Evolutionary conservation across 2,329 filamentous ascomycete genomes (phyloP).

Genomic region (Furcasterigmium sp.): DNA sequence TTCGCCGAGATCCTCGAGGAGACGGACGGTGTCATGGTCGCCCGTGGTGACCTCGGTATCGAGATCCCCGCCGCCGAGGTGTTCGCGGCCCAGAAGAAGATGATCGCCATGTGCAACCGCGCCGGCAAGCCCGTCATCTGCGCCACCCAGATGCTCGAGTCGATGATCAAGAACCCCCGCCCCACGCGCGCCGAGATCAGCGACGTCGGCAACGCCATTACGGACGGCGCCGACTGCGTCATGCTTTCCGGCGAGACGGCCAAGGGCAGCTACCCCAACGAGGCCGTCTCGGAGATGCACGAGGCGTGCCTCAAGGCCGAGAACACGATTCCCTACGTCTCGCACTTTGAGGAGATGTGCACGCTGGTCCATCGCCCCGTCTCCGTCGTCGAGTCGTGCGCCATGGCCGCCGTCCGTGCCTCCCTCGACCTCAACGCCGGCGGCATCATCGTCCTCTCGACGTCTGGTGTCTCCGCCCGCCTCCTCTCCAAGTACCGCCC

Average conservation of each 20-base stretch:
- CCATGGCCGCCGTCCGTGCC: slow-evolving; percentile 93
- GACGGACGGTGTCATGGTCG: slow-evolving; percentile 99
- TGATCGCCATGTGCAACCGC: slow-evolving; percentile 99
- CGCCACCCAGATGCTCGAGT: slow-evolving; percentile 99
- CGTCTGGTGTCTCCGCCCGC: slow-evolving; percentile 89
- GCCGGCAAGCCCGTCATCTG: slow-evolving; percentile 98
- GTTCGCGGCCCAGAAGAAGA: slow-evolving; percentile 99
- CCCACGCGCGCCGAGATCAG: slow-evolving; percentile 97
- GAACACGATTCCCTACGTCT: slow-evolving; percentile 95
- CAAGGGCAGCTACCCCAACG: slow-evolving; percentile 90
- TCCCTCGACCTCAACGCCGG: slow-evolving; percentile 95
- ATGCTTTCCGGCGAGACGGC: slow-evolving; percentile 99
- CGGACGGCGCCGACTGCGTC: slow-evolving; percentile 97
- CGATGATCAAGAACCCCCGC: slow-evolving; percentile 99
- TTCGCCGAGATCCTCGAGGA: slow-evolving; percentile 93
- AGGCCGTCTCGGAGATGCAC: slow-evolving; percentile 97
- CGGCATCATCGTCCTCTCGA: slow-evolving; percentile 93
- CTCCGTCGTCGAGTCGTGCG: slow-evolving; percentile 85
- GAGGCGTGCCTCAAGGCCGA: slow-evolving; percentile 95
- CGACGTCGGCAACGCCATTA: slow-evolving; percentile 96
- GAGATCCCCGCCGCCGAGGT: slow-evolving; percentile 98
- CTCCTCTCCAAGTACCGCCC: slow-evolving; percentile 97
- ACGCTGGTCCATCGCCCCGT: slow-evolving; percentile 78
- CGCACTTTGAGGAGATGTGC: slow-evolving; percentile 92
- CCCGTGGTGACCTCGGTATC: slow-evolving; percentile 96